Evolutionary conservation across 2,329 filamentous ascomycete genomes (phyloP).

Genomic region (Penicillium capsulatum): DNA sequence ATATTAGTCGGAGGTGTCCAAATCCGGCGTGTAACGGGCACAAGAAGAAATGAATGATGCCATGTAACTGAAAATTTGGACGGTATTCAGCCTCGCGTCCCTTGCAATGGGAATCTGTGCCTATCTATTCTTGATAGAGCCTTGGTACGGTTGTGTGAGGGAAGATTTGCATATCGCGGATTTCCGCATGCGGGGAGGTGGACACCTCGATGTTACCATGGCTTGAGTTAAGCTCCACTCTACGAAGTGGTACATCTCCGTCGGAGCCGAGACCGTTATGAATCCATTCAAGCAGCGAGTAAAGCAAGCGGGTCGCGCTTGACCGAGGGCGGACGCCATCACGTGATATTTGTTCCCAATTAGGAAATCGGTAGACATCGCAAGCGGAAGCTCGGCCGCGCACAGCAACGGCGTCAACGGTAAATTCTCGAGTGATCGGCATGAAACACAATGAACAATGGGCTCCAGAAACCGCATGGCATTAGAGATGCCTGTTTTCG

Average conservation of each 20-base stretch:
- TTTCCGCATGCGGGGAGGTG: constrained; percentile 24
- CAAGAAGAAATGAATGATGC: constrained; percentile 15
- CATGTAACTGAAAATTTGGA: constrained; percentile 11
- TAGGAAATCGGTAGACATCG: constrained; percentile 11
- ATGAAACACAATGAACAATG: constrained; percentile 2
- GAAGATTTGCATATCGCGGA: constrained; percentile 7
- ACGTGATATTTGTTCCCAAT: constrained; percentile 12
- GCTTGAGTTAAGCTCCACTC: constrained; percentile 5
- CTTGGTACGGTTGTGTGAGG: constrained; percentile 6
- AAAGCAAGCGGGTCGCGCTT: neutral
- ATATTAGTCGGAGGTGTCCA: constrained; percentile 16
- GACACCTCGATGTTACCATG: constrained; percentile 17
- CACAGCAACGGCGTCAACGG: constrained; percentile 4
- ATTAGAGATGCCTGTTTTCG: too few species aligned
- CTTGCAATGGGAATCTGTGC: constrained; percentile 13
- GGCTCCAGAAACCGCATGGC: neutral
- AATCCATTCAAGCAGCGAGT: neutral
- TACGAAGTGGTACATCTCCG: neutral
- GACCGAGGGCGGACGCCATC: neutral
- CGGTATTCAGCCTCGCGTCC: constrained; percentile 8
- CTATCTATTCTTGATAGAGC: constrained; percentile 11
- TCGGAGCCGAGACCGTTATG: too few species aligned
- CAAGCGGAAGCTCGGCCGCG: constrained; percentile 9
- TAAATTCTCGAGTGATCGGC: constrained; percentile 8
- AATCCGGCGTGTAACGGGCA: constrained; percentile 16